These are phyloP conservation scores for Dacryopinax spathularia DNA, from an alignment of 768 basidiomycete genomes.

Conservation along the genomic window DNA sequence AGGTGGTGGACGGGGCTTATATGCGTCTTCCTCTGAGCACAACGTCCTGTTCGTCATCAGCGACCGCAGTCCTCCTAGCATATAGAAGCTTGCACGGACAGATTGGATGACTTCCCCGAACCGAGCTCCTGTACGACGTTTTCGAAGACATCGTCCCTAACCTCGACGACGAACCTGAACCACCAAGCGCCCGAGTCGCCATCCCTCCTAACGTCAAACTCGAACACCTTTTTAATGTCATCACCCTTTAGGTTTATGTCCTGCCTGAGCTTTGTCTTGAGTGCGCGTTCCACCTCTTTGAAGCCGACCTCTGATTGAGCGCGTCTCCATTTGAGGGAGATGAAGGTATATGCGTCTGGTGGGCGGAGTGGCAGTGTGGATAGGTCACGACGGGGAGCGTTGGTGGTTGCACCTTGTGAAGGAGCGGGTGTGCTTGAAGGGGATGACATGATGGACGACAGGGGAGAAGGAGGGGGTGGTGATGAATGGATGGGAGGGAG, in stretches of 20 bases:
- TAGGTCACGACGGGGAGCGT: not conserved
- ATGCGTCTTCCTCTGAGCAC: not conserved
- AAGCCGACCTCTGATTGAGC: not conserved
- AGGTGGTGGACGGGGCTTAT: not conserved
- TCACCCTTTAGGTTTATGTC: not conserved
- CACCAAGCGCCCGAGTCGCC: conserved; percentile 3
- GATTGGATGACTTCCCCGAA: not conserved
- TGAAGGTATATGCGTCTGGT: not conserved
- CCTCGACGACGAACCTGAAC: not conserved
- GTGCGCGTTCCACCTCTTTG: not conserved
- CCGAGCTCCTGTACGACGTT: not conserved
- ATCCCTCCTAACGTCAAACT: not conserved
- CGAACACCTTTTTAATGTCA: conserved; percentile 2
- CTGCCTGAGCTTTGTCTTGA: conserved; percentile 1
- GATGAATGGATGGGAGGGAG: not conserved
- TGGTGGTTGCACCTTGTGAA: not conserved
- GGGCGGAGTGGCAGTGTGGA: not conserved
- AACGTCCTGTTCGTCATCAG: not conserved
- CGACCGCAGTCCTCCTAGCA: not conserved
- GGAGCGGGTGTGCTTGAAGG: not conserved
- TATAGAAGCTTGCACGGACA: not conserved
- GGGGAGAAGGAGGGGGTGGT: not conserved
- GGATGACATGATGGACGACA: not conserved
- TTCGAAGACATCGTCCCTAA: not conserved
- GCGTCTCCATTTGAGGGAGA: not conserved